Base-by-base conservation (phyloP, 441 rosid species). In the Jatropha podagrica region DNA sequence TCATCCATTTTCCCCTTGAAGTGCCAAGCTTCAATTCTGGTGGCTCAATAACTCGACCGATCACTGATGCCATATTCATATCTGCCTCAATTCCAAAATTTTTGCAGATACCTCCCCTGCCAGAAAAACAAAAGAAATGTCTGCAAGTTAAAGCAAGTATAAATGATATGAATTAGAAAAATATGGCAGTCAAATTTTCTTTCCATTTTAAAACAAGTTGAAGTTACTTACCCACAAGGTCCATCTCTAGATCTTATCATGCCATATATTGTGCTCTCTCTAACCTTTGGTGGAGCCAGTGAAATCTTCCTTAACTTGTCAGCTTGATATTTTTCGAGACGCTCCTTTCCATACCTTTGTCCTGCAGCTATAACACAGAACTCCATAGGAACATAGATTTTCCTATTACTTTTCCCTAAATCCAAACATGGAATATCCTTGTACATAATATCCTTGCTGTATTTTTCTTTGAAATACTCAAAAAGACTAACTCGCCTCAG, bases 371-470 rank as follows among this genome's bases (percentile, higher is more conserved):
- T 75, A 18, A 68, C 79, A 48, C 95, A 93, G n/a, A 90, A 85
- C 72, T 93, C 97, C 94, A 93, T 87, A 0, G 98, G 98, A 15
- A 90, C 91, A 42, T 58, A 68, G 55, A 85, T 81, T 66, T 63
- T 76, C 65, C 83, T 76, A 65, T 83, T 83, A 69, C 73, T 73
- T 77, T 83, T 89, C 55, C 96, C 87, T 72, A 93, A 62, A 79
- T 90, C 91, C 76, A 91, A 68, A 83, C 92, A 85, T 58, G 98
- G 96, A 65, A 87, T 76, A 69, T 89, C 84, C 66, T 68, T 76
- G 41, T 81, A 72, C 75, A n/a, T 78, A 61, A 91, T 85, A 32
- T 90, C 84, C 65, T 70, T 70, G 49, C 69, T 44, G 48, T 93
- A 88, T 69, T 84, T 93, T 4, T 70, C 69, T 77, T 75, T 72